phyloP scores from a whole-genome alignment of 2,329 filamentous ascomycete genomes.

The Aspergillus eucalypticola region DNA sequence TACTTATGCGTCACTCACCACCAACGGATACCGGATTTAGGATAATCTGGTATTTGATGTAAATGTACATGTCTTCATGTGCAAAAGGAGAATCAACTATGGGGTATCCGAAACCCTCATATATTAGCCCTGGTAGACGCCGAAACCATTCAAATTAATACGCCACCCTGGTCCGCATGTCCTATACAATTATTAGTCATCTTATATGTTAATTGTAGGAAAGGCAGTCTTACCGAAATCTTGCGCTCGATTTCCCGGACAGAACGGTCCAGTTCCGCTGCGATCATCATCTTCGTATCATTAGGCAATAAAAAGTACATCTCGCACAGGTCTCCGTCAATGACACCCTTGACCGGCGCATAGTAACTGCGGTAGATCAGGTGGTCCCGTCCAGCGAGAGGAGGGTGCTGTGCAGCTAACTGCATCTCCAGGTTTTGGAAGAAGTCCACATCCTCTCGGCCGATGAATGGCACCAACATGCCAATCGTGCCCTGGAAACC shows the following conservation, averaged over 20 bases:
- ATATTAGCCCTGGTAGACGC: constrained; percentile 24
- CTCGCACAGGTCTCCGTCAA: constrained; percentile 96
- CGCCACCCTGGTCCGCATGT: constrained; percentile 60
- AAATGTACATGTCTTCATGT: not conserved
- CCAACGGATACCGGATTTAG: not conserved
- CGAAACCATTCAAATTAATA: constrained; percentile 44
- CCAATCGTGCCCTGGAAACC: constrained; percentile 94
- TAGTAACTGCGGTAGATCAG: constrained; percentile 96
- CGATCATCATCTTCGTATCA: constrained; percentile 94
- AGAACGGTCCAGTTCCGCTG: constrained; percentile 85
- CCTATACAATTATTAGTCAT: constrained; percentile 37
- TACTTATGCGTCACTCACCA: not conserved
- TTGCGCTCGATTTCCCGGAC: constrained; percentile 94
- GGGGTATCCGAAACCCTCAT: constrained; percentile 28
- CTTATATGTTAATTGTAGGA: not conserved
- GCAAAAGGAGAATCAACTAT: constrained; percentile 16
- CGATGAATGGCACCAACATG: constrained; percentile 86
- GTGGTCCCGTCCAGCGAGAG: constrained; percentile 88
- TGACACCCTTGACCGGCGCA: constrained; percentile 91
- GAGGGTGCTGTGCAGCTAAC: constrained; percentile 80
- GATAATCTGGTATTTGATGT: not conserved
- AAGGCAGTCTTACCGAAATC: constrained; percentile 63
- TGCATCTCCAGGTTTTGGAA: constrained; percentile 93
- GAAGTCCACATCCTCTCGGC: constrained; percentile 93
- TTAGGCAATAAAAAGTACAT: constrained; percentile 78